Percentiles rank a stretch among this genome's conserved stretches.
These are phyloP conservation scores for Phoma herbarum DNA, from an alignment of 2,329 filamentous ascomycete genomes.

Conservation along the genomic window DNA sequence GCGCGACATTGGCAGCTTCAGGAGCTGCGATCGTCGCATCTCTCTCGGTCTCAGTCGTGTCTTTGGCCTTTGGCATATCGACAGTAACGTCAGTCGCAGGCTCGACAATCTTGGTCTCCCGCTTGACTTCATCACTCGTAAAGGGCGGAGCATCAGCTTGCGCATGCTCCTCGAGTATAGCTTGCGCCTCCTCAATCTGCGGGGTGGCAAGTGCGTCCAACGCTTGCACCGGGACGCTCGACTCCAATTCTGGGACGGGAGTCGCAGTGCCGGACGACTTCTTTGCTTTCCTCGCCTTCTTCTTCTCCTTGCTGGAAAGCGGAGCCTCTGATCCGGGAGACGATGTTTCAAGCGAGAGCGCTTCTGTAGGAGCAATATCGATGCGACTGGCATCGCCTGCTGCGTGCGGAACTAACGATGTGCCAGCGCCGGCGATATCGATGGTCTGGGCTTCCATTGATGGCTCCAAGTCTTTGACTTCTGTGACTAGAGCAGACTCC, in stretches of 20 bases:
- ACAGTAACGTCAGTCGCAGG: neutral
- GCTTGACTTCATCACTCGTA: neutral
- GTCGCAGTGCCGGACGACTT: constrained; percentile 27
- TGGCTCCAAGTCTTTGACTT: neutral
- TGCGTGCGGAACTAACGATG: neutral
- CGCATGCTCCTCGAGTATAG: constrained; percentile 2
- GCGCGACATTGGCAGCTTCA: neutral
- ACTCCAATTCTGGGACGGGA: constrained; percentile 17
- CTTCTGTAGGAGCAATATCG: neutral
- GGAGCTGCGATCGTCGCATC: neutral
- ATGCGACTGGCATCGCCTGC: constrained; percentile 4
- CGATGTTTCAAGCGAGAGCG: neutral
- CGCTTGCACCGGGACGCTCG: neutral
- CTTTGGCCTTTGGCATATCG: neutral
- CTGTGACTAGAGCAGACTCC: neutral
- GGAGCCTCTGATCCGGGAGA: constrained; percentile 4
- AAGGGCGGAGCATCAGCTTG: neutral
- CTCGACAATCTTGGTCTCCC: neutral
- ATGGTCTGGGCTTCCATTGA: neutral
- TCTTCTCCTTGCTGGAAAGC: constrained; percentile 30
- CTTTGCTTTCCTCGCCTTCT: constrained; percentile 40
- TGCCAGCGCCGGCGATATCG: neutral
- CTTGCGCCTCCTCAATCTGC: constrained; percentile 5
- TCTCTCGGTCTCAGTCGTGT: neutral
- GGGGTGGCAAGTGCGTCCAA: constrained; percentile 4